Evolutionary conservation across 108 stramenopile genomes (phyloP).

Genomic region (Cyclostephanos invisitatus): DNA sequence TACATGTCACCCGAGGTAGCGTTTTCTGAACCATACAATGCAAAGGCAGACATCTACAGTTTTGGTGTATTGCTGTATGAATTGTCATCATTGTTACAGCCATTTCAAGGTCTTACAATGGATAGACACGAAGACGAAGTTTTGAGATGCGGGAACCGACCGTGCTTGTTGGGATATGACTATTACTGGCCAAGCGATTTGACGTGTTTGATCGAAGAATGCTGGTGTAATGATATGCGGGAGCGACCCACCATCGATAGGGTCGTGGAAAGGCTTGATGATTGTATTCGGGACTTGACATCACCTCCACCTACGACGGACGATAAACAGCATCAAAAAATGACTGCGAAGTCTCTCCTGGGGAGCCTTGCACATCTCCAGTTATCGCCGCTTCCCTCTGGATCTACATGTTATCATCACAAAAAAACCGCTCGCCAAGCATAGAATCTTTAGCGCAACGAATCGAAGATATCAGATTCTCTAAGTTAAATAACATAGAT

Average conservation of each 20-base stretch:
- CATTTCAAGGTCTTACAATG: conserved; percentile 39
- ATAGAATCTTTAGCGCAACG: not conserved
- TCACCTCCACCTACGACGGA: not conserved
- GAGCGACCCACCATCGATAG: conserved; percentile 22
- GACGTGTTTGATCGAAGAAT: conserved; percentile 24
- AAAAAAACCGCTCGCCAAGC: not conserved
- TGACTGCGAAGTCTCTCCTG: not conserved
- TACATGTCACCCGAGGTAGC: conserved; percentile 71
- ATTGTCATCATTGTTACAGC: conserved; percentile 53
- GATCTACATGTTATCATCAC: not conserved
- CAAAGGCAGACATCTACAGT: conserved; percentile 70
- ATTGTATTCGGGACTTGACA: conserved; percentile 19
- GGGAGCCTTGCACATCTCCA: not conserved
- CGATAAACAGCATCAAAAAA: not conserved
- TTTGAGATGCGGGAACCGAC: conserved; percentile 29
- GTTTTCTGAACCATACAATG: conserved; percentile 62
- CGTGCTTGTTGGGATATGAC: conserved; percentile 23
- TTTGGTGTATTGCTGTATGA: conserved; percentile 78
- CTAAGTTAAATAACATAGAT: not conserved
- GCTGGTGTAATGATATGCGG: conserved; percentile 35
- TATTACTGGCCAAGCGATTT: conserved; percentile 33
- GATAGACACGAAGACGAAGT: conserved; percentile 40
- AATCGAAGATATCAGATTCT: not conserved
- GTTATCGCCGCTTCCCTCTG: not conserved
- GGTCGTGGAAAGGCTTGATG: conserved; percentile 25